Conservation (phyloP, 1,284 basidiomycete genomes). For the Boletus mariae region DNA sequence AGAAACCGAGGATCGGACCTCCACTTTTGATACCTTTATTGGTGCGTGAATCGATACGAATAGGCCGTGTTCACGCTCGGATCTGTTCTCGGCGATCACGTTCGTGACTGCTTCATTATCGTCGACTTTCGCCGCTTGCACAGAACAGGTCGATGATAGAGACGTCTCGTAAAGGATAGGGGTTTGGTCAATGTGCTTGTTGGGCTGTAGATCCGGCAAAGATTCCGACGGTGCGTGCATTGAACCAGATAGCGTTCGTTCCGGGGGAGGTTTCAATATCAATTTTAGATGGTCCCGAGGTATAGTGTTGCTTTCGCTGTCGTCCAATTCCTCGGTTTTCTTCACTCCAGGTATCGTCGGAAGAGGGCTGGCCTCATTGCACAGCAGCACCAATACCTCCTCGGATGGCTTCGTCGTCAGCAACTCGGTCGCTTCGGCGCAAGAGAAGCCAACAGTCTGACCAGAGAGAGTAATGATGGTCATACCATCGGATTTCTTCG, state of each 20-base stretch:
- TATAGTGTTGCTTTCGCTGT: not conserved
- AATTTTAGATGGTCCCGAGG: not conserved
- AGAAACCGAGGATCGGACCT: not conserved
- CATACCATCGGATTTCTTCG: not conserved
- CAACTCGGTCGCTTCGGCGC: not conserved
- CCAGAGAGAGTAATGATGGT: not conserved
- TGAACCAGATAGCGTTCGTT: constrained; percentile 16
- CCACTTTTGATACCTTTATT: not conserved
- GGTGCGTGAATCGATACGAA: constrained; percentile 16
- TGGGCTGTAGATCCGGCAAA: not conserved
- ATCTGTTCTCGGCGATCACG: not conserved
- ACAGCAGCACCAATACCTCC: not conserved
- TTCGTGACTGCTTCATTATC: not conserved
- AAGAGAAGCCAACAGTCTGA: not conserved
- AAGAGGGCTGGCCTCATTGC: not conserved
- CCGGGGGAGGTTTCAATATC: not conserved
- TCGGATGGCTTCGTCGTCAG: not conserved
- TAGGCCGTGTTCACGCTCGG: not conserved
- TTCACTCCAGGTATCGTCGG: not conserved
- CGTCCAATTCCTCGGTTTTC: not conserved
- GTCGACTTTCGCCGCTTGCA: not conserved
- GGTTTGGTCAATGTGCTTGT: not conserved
- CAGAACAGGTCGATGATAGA: not conserved
- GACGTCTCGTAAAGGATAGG: not conserved
- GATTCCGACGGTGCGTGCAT: constrained; percentile 17